Percentiles rank a stretch among this genome's conserved stretches.
phyloP scores from a whole-genome alignment of 2,329 filamentous ascomycete species.

The Rachicladosporium sp. region DNA sequence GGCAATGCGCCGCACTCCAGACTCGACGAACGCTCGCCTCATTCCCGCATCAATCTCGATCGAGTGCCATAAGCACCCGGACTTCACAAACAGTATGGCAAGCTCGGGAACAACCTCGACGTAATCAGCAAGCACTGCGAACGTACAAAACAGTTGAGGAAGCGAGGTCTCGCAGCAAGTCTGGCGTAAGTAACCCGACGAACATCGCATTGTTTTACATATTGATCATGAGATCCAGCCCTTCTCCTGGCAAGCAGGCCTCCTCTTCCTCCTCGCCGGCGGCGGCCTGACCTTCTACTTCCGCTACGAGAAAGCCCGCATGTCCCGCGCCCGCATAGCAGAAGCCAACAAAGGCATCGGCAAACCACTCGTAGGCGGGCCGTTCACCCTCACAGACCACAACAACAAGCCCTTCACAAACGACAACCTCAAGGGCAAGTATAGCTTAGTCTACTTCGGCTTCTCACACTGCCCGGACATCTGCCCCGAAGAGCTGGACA shows the following conservation, averaged over 20 bases:
- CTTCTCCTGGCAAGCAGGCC: conserved; percentile 83
- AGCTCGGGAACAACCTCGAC: too few relatives aligned
- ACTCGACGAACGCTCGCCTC: conserved; percentile 11
- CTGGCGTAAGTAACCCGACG: conserved; percentile 27
- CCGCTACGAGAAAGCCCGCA: conserved; percentile 78
- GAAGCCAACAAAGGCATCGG: conserved; percentile 90
- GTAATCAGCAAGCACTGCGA: background rate
- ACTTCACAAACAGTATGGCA: too few relatives aligned
- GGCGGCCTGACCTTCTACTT: conserved; percentile 78
- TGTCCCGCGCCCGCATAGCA: conserved; percentile 78
- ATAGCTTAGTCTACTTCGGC: conserved; percentile 87
- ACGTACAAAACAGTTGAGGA: conserved; percentile 32
- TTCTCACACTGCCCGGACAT: conserved; percentile 98
- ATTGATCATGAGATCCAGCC: conserved; percentile 41
- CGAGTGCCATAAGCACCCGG: too few relatives aligned
- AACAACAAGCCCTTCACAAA: conserved; percentile 66
- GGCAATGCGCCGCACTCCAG: conserved; percentile 13
- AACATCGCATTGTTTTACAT: conserved; percentile 6
- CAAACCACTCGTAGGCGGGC: conserved; percentile 80
- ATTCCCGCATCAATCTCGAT: conserved; percentile 7
- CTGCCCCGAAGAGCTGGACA: conserved; percentile 96
- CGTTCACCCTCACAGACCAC: conserved; percentile 72
- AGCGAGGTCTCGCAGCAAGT: conserved; percentile 31
- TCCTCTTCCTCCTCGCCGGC: conserved; percentile 73
- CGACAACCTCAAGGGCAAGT: conserved; percentile 74